A percentile compares a stretch with the other conserved stretches of the same genome.
phyloP scores from a whole-genome alignment of 768 basidiomycete species.

The Macrocybe gigantea region DNA sequence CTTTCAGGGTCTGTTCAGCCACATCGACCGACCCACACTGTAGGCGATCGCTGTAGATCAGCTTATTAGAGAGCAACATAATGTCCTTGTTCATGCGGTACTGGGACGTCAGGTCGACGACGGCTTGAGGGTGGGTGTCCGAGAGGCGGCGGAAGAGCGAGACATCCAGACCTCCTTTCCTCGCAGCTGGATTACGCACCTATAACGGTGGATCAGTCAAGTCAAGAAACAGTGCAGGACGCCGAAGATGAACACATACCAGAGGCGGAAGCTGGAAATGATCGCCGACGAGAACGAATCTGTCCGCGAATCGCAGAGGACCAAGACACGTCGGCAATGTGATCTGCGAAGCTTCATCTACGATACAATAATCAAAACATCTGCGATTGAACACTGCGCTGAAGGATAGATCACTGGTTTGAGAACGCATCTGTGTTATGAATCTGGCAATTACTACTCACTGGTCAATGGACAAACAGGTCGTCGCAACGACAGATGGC shows the following conservation, averaged over 20 bases:
- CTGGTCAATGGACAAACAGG: constrained; percentile 93
- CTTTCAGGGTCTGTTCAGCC: constrained; percentile 47
- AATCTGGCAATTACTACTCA: constrained; percentile 31
- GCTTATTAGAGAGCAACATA: constrained; percentile 83
- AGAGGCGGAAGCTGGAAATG: constrained; percentile 96
- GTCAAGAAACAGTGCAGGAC: background rate
- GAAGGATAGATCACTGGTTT: background rate
- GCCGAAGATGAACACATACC: constrained; percentile 29
- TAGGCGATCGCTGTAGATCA: constrained; percentile 77
- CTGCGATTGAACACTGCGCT: constrained; percentile 84
- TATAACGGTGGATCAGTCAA: constrained; percentile 20
- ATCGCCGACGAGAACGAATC: constrained; percentile 93
- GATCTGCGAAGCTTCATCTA: constrained; percentile 97
- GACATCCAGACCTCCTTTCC: constrained; percentile 80
- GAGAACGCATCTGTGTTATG: background rate
- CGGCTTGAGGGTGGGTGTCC: constrained; percentile 79
- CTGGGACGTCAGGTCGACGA: constrained; percentile 81
- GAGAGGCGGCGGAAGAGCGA: constrained; percentile 88
- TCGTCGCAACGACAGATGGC: constrained; percentile 94
- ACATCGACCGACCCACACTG: constrained; percentile 74
- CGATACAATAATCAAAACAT: constrained; percentile 92
- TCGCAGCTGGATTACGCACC: constrained; percentile 79
- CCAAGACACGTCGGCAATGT: constrained; percentile 94
- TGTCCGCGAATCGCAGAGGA: constrained; percentile 84
- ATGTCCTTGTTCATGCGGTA: constrained; percentile 98